Evolutionary conservation across 179 eudicot species (phyloP).

Genomic region (Gypsophila paniculata): DNA sequence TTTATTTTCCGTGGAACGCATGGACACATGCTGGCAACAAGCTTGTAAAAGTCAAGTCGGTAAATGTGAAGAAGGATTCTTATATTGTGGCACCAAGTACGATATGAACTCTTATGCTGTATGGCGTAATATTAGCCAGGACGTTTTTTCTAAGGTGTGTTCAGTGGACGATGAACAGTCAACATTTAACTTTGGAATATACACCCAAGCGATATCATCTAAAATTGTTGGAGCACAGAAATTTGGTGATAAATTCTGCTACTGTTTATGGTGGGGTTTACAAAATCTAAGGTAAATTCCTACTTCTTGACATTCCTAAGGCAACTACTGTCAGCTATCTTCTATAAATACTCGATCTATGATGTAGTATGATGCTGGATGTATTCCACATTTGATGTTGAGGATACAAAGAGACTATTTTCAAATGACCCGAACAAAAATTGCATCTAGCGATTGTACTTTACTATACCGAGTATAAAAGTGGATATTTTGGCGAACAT

Average conservation of each 20-base stretch:
- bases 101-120: background rate
- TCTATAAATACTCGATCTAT: background rate
- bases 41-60: conserved; percentile 33
- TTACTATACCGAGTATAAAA: too few relatives aligned
- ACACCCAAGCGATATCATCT: conserved; percentile 35
- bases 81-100: conserved; percentile 31
- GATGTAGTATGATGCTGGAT: background rate
- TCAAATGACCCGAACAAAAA: background rate
- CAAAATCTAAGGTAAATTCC: conserved; percentile 42
- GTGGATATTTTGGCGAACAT: too few relatives aligned
- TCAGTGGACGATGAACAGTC: conserved; percentile 23
- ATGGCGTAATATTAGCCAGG: conserved; percentile 36
- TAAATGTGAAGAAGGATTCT: conserved; percentile 22
- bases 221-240: conserved; percentile 31
- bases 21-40: conserved; percentile 40
- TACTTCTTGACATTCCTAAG: background rate
- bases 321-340: background rate
- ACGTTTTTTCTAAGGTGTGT: conserved; percentile 28
- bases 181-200: conserved; percentile 37
- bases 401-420: background rate
- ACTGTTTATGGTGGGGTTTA: conserved; percentile 51
- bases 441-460: too few relatives aligned
- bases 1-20: conserved; percentile 43
- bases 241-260: conserved; percentile 37
- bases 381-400: background rate